Conservation (phyloP, 202 grass and related monocot genomes). For the Eragrostis tef region DNA sequence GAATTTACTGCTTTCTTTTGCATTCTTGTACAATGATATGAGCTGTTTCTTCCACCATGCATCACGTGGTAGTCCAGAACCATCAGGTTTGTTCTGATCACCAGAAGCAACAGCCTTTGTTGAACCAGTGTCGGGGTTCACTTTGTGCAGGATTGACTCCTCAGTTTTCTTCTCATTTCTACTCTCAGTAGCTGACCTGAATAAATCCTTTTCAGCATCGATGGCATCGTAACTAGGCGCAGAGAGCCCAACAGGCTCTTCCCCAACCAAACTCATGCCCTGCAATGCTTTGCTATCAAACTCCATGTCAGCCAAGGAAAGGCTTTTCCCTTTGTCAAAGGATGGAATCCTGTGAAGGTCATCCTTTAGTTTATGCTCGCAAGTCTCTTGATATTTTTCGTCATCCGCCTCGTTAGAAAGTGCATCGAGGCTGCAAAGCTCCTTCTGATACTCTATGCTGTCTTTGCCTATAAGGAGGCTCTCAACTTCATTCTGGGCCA, state of each 20-base stretch:
- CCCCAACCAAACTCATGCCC: background rate
- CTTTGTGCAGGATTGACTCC: conserved; percentile 27
- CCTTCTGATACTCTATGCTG: conserved; percentile 42
- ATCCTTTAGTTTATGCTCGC: conserved; percentile 39
- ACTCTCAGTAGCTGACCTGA: conserved; percentile 25
- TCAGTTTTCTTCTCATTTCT: conserved; percentile 13
- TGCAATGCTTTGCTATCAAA: conserved; percentile 43
- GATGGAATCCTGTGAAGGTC: conserved; percentile 41
- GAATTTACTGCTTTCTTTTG: conserved; percentile 61
- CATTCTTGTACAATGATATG: conserved; percentile 60
- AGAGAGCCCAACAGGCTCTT: conserved; percentile 39
- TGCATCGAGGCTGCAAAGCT: conserved; percentile 39
- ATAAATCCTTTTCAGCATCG: conserved; percentile 40
- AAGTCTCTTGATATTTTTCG: conserved; percentile 41
- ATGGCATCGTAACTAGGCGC: conserved; percentile 32
- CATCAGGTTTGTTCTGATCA: conserved; percentile 54
- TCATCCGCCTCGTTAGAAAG: background rate
- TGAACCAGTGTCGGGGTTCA: conserved; percentile 7
- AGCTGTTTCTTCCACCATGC: conserved; percentile 66
- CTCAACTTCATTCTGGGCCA: conserved; percentile 52
- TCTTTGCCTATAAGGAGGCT: conserved; percentile 45
- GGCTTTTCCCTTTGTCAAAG: conserved; percentile 51
- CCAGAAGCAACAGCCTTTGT: conserved; percentile 31
- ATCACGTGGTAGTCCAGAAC: conserved; percentile 45
- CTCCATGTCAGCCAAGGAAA: conserved; percentile 45